Base-by-base conservation (phyloP, 192 early-diverging fungal species). In the Coemansia sp. region DNA sequence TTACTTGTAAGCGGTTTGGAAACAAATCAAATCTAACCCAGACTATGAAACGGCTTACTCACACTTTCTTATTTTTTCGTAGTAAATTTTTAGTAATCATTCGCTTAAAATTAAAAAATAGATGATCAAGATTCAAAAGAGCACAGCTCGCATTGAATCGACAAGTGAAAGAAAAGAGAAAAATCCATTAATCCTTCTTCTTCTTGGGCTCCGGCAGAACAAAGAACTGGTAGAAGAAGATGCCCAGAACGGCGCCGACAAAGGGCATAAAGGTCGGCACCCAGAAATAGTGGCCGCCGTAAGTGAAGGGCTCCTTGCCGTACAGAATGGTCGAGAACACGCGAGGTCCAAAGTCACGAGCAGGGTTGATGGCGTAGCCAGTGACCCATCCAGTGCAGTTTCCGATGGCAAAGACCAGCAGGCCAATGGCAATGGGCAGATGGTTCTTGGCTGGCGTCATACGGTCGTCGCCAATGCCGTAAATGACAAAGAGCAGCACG, bases 281-380 rank as follows among this genome's bases (percentile, higher is more conserved):
- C 81, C 85, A 88, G 64, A 86, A 85, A 68, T 91, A 92, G 81
- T 85, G 84, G 52, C 83, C 68, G 65, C 75, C 68, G n/a, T 71
- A 80, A n/a, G 84, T 79, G 75, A 92, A 92, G 20, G 85, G 86
- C 25, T 82, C 81, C 27, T 62, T 53, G 28, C 89, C 88, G 73
- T 87, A 92, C 46, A 83, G 80, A 59, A 85, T 68, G 27, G 82
- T 72, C 28, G 87, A 84, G 68, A 91, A 90, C n/a, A 87, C 67
- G 42, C 91, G 87, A 11, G 89, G 89, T 27, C 88, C 91, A 69
- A 91, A 78, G 73, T 92, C 91, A 77, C 91, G 84, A 6, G 91
- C 91, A 50, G 87, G 88, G 67, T 92, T 92, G 54, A 92, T 78
- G 39, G 84, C 85, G 48, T 85, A 88, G 36, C 86, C 85, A 22